Evolutionary conservation across 1,284 basidiomycete genomes (phyloP).

Genomic region (Ganoderma lucidum): DNA sequence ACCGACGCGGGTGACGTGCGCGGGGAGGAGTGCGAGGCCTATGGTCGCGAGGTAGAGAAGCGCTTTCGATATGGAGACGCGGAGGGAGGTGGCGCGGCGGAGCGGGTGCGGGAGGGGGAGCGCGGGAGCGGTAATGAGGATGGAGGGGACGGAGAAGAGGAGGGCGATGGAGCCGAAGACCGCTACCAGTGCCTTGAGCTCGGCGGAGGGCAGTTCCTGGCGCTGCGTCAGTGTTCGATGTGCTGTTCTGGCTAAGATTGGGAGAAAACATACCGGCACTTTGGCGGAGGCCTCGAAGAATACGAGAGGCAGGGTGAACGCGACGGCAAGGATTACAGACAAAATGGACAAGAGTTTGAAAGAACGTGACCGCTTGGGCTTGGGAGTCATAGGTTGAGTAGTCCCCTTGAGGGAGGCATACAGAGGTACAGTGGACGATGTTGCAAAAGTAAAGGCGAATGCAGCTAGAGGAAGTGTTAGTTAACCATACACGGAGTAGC

Average conservation of each 20-base stretch:
- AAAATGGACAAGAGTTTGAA: slow-evolving; percentile 64
- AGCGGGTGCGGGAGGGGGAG: slow-evolving; percentile 54
- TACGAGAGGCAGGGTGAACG: slow-evolving; percentile 65
- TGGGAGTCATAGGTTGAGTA: slow-evolving; percentile 47
- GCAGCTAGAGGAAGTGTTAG: slow-evolving; percentile 46
- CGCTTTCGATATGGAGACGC: slow-evolving; percentile 53
- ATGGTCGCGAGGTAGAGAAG: slow-evolving; percentile 50
- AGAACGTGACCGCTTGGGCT: slow-evolving; percentile 58
- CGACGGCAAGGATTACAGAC: slow-evolving; percentile 56
- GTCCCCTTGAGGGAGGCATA: slow-evolving; percentile 65
- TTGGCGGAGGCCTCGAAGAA: slow-evolving; percentile 57
- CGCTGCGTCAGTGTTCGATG: slow-evolving; percentile 6
- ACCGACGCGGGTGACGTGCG: slow-evolving; percentile 44
- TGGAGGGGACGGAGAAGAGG: slow-evolving; percentile 63
- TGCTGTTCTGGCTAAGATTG: not conserved
- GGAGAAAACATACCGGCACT: slow-evolving; percentile 47
- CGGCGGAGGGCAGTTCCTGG: slow-evolving; percentile 38
- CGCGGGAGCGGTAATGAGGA: slow-evolving; percentile 62
- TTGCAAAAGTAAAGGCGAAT: slow-evolving; percentile 69
- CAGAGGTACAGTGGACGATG: slow-evolving; percentile 67
- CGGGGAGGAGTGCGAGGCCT: slow-evolving; percentile 53
- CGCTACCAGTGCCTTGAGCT: slow-evolving; percentile 46
- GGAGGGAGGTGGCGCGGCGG: slow-evolving; percentile 51
- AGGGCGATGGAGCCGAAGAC: slow-evolving; percentile 61
- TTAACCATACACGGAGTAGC: not conserved